A percentile compares a stretch with the other conserved stretches of the same genome.
Evolutionary conservation across 768 basidiomycete species (phyloP).

Genomic region (Lactarius deliciosus): DNA sequence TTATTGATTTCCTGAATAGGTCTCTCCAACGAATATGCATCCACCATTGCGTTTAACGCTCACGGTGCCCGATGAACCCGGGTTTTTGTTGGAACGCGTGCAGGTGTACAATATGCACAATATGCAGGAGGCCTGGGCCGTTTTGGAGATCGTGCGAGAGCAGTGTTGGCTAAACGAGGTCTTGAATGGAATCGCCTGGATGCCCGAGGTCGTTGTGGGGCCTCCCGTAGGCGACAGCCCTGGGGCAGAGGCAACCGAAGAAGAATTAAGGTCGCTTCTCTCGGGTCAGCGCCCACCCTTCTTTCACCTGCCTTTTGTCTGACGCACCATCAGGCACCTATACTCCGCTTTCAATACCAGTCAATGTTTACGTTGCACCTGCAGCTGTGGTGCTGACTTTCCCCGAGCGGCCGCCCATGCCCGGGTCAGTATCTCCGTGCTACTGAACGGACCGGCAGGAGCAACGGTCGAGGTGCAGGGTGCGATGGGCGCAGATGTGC

Average conservation of each 20-base stretch:
- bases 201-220: slow-evolving; percentile 46
- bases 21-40: slow-evolving; percentile 62
- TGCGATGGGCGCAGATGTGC: slow-evolving; percentile 48
- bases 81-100: slow-evolving; percentile 67
- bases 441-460: slow-evolving; percentile 59
- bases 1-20: slow-evolving; percentile 40
- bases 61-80: slow-evolving; percentile 69
- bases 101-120: slow-evolving; percentile 73
- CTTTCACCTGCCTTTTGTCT: not conserved
- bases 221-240: slow-evolving; percentile 32
- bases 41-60: slow-evolving; percentile 70
- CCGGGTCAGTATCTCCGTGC: slow-evolving; percentile 66
- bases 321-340: slow-evolving; percentile 46
- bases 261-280: slow-evolving; percentile 63
- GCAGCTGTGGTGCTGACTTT: slow-evolving; percentile 55
- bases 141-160: slow-evolving; percentile 79
- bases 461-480: slow-evolving; percentile 58
- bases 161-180: slow-evolving; percentile 84
- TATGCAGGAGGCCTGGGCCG: slow-evolving; percentile 71
- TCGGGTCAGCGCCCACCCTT: slow-evolving; percentile 45
- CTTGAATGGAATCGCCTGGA: slow-evolving; percentile 62
- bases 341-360: slow-evolving; percentile 63
- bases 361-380: slow-evolving; percentile 59
- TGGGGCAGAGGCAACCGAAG: slow-evolving; percentile 44
- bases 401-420: slow-evolving; percentile 62